Conservation (phyloP, 1,284 basidiomycete genomes). For the Pseudozyma flocculosa region DNA sequence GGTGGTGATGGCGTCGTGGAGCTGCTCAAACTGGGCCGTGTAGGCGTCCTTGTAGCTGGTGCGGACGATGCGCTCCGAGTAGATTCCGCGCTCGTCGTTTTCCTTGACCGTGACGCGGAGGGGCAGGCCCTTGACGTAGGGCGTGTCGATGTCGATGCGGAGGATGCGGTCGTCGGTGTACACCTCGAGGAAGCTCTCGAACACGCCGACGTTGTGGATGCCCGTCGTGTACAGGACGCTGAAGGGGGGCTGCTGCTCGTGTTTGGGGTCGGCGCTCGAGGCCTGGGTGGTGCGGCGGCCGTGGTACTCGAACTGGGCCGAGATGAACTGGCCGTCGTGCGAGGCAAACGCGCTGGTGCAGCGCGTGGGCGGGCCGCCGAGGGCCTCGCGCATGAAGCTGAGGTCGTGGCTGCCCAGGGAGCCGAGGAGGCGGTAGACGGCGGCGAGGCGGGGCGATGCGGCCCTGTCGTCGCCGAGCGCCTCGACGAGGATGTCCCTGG, state of each 20-base stretch:
- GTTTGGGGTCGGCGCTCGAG: background rate
- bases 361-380: constrained; percentile 28
- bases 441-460: constrained; percentile 35
- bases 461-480: constrained; percentile 38
- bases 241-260: constrained; percentile 1
- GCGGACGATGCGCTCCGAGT: constrained; percentile 42
- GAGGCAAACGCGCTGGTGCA: constrained; percentile 29
- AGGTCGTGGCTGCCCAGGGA: constrained; percentile 59
- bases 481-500: constrained; percentile 23
- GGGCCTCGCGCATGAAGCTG: constrained; percentile 59
- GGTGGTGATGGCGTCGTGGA: constrained; percentile 50
- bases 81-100: constrained; percentile 50
- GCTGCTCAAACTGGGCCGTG: constrained; percentile 55
- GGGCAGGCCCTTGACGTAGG: constrained; percentile 60
- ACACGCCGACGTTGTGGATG: constrained; percentile 56
- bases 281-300: constrained; percentile 13
- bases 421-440: constrained; percentile 56
- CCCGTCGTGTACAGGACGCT: constrained; percentile 39
- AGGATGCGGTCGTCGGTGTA: constrained; percentile 59
- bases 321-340: constrained; percentile 37
- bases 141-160: constrained; percentile 56
- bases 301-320: constrained; percentile 27
- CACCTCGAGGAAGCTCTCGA: constrained; percentile 61
- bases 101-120: constrained; percentile 58
- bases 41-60: constrained; percentile 60